Evolutionary conservation across 805 yeast species (phyloP).

Genomic region (Zygosaccharomyces pseudorouxii): DNA sequence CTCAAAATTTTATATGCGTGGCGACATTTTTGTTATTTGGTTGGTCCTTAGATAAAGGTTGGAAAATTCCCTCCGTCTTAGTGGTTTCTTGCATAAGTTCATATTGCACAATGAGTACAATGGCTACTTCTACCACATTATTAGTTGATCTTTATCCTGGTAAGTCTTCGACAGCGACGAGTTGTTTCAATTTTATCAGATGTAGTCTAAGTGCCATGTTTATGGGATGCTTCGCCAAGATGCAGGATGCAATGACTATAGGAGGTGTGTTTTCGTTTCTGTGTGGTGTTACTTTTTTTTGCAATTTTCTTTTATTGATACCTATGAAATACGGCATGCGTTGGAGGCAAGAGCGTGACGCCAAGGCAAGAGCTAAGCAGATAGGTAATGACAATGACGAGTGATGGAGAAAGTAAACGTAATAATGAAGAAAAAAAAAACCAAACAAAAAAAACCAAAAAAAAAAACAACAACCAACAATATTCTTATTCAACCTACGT

Average conservation of each 20-base stretch:
- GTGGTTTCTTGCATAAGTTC: slow-evolving; percentile 57
- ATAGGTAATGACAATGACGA: too few species aligned
- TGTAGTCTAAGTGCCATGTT: slow-evolving; percentile 67
- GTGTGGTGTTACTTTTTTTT: slow-evolving; percentile 33
- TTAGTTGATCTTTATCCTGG: slow-evolving; percentile 70
- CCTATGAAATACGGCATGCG: too few species aligned
- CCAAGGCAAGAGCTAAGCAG: too few species aligned
- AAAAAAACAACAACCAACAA: too few species aligned
- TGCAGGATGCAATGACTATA: slow-evolving; percentile 52
- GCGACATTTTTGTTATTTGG: slow-evolving; percentile 54
- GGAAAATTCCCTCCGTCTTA: slow-evolving; percentile 49
- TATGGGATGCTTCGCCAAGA: slow-evolving; percentile 62
- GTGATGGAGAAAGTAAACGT: too few species aligned
- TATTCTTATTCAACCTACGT: neutral
- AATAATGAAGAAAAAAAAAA: too few species aligned
- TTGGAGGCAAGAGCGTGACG: too few species aligned
- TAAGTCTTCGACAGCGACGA: slow-evolving; percentile 66
- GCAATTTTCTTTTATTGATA: too few species aligned
- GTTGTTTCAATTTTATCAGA: slow-evolving; percentile 65
- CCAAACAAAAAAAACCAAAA: too few species aligned
- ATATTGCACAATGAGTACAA: slow-evolving; percentile 49
- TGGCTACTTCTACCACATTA: slow-evolving; percentile 57
- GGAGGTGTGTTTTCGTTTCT: slow-evolving; percentile 76
- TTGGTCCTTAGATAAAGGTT: slow-evolving; percentile 59
- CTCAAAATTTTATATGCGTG: slow-evolving; percentile 41